Percentiles rank a stretch among this genome's conserved stretches.
Evolutionary conservation across 257 asterid species (phyloP).

Genomic region (Prunella vulgaris): DNA sequence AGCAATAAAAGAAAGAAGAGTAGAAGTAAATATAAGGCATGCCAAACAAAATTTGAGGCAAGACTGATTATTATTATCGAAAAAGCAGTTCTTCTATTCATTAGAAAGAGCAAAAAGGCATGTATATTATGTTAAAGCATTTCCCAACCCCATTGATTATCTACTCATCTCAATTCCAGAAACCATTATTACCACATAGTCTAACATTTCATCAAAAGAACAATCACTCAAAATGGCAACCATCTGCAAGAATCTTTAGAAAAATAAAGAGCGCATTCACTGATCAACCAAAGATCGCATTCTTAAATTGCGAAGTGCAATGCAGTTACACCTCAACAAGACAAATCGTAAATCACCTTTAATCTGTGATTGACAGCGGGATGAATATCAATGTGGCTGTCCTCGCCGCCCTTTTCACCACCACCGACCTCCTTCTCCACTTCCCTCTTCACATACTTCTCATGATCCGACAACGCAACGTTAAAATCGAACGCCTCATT

Average conservation of each 20-base stretch:
- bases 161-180: not conserved
- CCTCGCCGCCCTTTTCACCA: constrained; percentile 46
- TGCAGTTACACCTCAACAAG: not conserved
- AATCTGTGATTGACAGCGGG: constrained; percentile 90
- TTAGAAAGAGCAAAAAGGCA: not conserved
- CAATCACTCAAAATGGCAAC: not conserved
- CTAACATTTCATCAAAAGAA: not conserved
- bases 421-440: constrained; percentile 51
- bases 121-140: not conserved
- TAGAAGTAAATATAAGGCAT: too few relatives aligned
- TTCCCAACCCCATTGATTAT: not conserved
- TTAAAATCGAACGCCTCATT: constrained; percentile 98
- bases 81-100: not conserved
- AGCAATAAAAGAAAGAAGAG: not conserved
- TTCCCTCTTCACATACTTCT: constrained; percentile 83
- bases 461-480: constrained; percentile 87
- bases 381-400: constrained; percentile 63
- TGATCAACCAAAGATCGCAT: not conserved
- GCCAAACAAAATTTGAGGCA: not conserved
- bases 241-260: not conserved
- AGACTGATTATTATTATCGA: not conserved
- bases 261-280: not conserved
- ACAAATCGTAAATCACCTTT: constrained; percentile 40
- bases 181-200: not conserved
- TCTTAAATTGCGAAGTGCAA: not conserved